A percentile compares a stretch with the other conserved stretches of the same genome.
Conservation (phyloP, 306 rosid genomes). For the Pyrus communis region DNA sequence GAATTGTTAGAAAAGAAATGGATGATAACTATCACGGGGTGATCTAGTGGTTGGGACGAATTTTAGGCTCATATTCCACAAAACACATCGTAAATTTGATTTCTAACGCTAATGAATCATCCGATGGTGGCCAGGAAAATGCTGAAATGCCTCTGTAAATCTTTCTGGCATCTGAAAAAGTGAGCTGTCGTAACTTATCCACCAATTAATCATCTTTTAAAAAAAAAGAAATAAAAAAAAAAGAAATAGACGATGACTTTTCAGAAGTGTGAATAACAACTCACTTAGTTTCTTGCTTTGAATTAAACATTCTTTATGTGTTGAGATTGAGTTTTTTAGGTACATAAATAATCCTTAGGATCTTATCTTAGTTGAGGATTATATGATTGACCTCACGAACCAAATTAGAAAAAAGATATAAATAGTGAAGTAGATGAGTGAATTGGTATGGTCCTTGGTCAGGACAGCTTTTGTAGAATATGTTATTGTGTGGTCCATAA, state of each 20-base stretch:
- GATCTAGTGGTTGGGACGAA: no score
- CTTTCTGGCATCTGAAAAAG: fast-evolving
- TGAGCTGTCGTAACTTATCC: no score
- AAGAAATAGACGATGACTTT: not conserved
- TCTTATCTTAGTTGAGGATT: not conserved
- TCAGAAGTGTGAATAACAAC: not conserved
- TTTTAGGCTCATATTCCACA: no score
- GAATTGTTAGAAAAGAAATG: no score
- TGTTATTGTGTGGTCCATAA: conserved; percentile 3
- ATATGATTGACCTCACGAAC: conserved; percentile 1
- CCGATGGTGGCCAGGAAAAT: fast-evolving
- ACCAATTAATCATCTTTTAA: no score
- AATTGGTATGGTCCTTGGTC: not conserved
- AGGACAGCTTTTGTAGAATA: conserved; percentile 3
- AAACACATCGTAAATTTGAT: no score
- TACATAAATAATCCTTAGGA: not conserved
- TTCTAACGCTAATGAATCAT: no score
- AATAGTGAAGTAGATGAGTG: not conserved
- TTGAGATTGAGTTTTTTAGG: not conserved
- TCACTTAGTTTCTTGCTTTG: not conserved
- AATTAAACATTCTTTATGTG: not conserved
- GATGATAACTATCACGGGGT: no score
- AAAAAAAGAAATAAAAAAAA: no score
- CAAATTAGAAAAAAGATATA: not conserved
- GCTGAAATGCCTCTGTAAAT: no score